Percentiles rank a stretch among this genome's conserved stretches.
phyloP scores from a whole-genome alignment of 1,284 basidiomycete genomes.

The Exobasidium rhododendri region DNA sequence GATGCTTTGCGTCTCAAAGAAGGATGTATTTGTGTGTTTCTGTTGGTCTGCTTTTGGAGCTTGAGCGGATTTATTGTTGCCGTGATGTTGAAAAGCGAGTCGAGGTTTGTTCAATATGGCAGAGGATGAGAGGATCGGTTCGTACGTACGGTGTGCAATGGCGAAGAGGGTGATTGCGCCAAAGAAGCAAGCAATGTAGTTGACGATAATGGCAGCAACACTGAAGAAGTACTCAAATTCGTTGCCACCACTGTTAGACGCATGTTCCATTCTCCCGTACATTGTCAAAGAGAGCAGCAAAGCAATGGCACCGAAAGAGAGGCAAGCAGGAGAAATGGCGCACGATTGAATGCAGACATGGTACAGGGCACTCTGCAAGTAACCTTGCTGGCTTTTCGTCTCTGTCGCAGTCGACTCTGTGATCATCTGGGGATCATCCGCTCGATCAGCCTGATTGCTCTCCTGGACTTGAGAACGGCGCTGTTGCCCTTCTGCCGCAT shows the following conservation, averaged over 20 bases:
- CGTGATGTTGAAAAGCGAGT: too few relatives aligned
- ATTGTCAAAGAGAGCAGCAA: not conserved
- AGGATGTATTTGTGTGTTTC: not conserved
- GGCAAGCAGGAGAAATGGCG: conserved; percentile 7
- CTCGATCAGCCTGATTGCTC: not conserved
- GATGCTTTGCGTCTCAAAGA: conserved; percentile 4
- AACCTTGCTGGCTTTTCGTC: not conserved
- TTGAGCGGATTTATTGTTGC: too few relatives aligned
- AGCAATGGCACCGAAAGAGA: conserved; percentile 1
- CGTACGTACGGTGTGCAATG: conserved; percentile 6
- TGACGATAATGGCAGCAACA: not conserved
- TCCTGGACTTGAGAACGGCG: not conserved
- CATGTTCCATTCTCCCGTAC: not conserved
- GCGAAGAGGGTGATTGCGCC: conserved; percentile 3
- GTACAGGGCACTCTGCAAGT: not conserved
- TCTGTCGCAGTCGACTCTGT: not conserved
- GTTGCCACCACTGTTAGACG: not conserved
- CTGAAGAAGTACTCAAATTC: not conserved
- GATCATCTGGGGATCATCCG: too few relatives aligned
- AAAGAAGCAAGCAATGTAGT: not conserved
- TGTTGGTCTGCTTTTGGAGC: too few relatives aligned
- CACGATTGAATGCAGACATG: conserved; percentile 8
- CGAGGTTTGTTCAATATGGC: too few relatives aligned
- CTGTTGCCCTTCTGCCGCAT: not conserved
- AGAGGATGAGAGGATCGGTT: not conserved